Evolutionary conservation across 192 early-diverging fungal species (phyloP).

Genomic region (Backusella parvicylindrica): DNA sequence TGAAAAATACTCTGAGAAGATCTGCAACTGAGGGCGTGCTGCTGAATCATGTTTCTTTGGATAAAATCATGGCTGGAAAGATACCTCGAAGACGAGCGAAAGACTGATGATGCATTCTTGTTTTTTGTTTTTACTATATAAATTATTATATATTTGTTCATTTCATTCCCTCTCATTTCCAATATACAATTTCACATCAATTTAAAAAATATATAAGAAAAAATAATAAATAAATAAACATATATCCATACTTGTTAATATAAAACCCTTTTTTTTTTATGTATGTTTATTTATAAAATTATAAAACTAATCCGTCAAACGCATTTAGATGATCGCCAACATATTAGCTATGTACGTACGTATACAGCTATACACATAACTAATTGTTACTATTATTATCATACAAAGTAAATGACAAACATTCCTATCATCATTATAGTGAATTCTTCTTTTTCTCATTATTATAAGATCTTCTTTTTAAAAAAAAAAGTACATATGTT

Average conservation of each 20-base stretch:
- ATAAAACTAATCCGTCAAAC: neutral
- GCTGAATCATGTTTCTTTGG: slow-evolving; percentile 12
- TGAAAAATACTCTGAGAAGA: slow-evolving; percentile 4
- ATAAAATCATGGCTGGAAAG: slow-evolving; percentile 10
- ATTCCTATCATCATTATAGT: neutral
- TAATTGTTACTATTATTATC: neutral
- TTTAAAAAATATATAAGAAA: neutral
- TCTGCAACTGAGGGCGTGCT: slow-evolving; percentile 9
- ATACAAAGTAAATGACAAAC: neutral
- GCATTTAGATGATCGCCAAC: neutral
- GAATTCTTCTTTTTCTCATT: neutral
- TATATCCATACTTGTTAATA: neutral
- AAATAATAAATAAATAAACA: neutral
- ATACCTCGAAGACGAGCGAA: neutral
- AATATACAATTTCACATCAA: neutral
- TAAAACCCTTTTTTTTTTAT: neutral
- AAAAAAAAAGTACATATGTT: neutral
- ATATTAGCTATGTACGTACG: too few species aligned
- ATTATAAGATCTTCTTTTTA: too few species aligned
- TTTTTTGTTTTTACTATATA: too few species aligned
- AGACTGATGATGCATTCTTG: neutral
- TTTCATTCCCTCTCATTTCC: neutral
- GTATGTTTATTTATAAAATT: neutral
- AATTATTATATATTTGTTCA: neutral
- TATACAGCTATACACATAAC: neutral